Percentiles rank a stretch among this genome's conserved stretches.
These are phyloP conservation scores for Eutypella sp. DNA, from an alignment of 2,329 filamentous ascomycete species.

Conservation along the genomic window DNA sequence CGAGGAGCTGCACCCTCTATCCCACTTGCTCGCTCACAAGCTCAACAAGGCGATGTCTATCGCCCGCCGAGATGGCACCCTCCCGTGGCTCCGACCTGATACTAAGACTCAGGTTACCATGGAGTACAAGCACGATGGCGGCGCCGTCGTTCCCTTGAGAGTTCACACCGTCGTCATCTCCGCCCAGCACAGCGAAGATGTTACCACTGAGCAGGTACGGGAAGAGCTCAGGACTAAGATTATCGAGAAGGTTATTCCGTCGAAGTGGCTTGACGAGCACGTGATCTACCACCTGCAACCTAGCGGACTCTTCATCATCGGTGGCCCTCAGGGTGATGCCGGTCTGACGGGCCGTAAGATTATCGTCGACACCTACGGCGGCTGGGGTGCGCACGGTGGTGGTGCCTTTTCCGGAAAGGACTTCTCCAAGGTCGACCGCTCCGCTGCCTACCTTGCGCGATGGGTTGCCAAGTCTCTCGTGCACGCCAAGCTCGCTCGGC, in stretches of 20 bases:
- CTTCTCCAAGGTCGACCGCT: slow-evolving; percentile 99
- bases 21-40: slow-evolving; percentile 90
- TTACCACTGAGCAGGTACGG: slow-evolving; percentile 86
- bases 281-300: slow-evolving; percentile 98
- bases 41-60: slow-evolving; percentile 92
- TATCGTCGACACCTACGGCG: slow-evolving; percentile 98
- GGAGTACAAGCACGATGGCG: slow-evolving; percentile 95
- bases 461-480: slow-evolving; percentile 99
- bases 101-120: slow-evolving; percentile 99
- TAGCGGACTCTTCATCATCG: slow-evolving; percentile 97
- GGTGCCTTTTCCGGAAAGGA: slow-evolving; percentile 99
- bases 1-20: slow-evolving; percentile 92
- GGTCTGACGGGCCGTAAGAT: slow-evolving; percentile 99
- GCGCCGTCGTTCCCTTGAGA: slow-evolving; percentile 84
- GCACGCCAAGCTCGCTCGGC: slow-evolving; percentile 79
- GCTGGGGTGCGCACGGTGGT: slow-evolving; percentile 99
- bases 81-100: slow-evolving; percentile 94
- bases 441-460: slow-evolving; percentile 91
- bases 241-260: slow-evolving; percentile 89
- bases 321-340: slow-evolving; percentile 97
- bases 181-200: slow-evolving; percentile 85
- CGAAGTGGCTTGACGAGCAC: slow-evolving; percentile 84
- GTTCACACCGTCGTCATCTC: slow-evolving; percentile 97
- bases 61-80: slow-evolving; percentile 78
- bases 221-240: slow-evolving; percentile 97